Base-by-base conservation (phyloP, 164 flowering plant species). In the Warburgia ugandensis region DNA sequence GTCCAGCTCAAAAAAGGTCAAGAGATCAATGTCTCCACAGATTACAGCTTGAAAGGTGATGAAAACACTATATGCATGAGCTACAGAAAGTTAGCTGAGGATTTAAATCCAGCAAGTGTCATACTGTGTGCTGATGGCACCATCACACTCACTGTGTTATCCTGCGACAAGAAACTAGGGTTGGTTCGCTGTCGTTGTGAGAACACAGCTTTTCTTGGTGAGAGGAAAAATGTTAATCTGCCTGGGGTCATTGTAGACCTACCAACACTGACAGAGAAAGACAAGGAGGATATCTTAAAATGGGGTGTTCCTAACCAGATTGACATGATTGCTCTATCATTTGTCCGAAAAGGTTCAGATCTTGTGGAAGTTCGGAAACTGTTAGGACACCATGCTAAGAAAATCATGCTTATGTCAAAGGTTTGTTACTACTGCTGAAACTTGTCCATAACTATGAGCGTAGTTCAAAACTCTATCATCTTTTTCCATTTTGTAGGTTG, bases 201-300 rank as follows among this genome's bases (percentile, higher is more conserved):
- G 73, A 86, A 86, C 57, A 62, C 92, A 55, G 89, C 96, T 5
- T 58, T 78, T 57, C 81, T 86, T 48, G 92, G 96, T 38, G 96
- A 86, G 68, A 79, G 92, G 59, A 86, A 86, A 61, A 45, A 86
- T 67, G 92, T 83, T 19, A 86, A 86, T 74, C 89, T 86, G 27
- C 92, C 96, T 0, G 96, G 92, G 25, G 89, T 83, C 27, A 56
- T 86, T 20, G 96, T 86, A 42, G 96, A 86, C 58, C 89, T 86
- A 31, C 96, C 96, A 28, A 86, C 96, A 21, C 56, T 86, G 52
- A 86, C 96, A 1, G 92, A 83, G 55, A 86, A 86, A 58, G 96
- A 86, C 74, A 78, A 77, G 70, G 91, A 81, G 28, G 77, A 73
- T 44, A 69, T 73, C 23, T 42, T 73, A 50, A 22, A 55, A n/a